Percentiles rank a stretch among this genome's conserved stretches.
These are phyloP conservation scores for Fonsecaea nubica DNA, from an alignment of 2,329 filamentous ascomycete genomes.

Conservation along the genomic window DNA sequence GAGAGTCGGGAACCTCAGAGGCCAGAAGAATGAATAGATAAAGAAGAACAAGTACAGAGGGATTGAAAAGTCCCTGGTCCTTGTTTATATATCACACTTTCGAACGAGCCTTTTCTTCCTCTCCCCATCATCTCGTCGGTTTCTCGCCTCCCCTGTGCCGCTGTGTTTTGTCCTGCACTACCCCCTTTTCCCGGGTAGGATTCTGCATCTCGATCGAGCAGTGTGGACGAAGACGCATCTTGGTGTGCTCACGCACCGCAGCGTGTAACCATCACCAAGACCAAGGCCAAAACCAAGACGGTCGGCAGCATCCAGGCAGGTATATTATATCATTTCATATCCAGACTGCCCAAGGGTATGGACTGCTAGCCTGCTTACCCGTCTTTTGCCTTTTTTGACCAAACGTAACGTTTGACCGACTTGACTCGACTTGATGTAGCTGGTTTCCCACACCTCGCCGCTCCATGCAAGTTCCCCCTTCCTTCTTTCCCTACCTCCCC, in stretches of 20 bases:
- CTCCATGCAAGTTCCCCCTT: background rate
- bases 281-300: background rate
- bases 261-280: background rate
- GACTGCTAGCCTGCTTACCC: too few relatives aligned
- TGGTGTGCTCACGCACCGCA: background rate
- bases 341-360: too few relatives aligned
- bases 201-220: too few relatives aligned
- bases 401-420: too few relatives aligned
- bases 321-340: too few relatives aligned
- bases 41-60: background rate
- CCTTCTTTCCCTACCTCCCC: background rate
- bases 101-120: background rate
- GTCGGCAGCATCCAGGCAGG: too few relatives aligned
- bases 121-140: background rate
- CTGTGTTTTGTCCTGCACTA: too few relatives aligned
- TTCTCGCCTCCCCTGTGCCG: background rate
- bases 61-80: background rate
- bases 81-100: background rate
- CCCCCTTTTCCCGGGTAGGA: too few relatives aligned
- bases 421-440: too few relatives aligned
- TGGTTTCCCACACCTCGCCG: background rate
- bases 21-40: background rate
- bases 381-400: too few relatives aligned
- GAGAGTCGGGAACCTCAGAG: background rate
- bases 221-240: too few relatives aligned